Conservation (phyloP, 2,329 filamentous ascomycete genomes). For the Pseudogymnoascus sp. region DNA sequence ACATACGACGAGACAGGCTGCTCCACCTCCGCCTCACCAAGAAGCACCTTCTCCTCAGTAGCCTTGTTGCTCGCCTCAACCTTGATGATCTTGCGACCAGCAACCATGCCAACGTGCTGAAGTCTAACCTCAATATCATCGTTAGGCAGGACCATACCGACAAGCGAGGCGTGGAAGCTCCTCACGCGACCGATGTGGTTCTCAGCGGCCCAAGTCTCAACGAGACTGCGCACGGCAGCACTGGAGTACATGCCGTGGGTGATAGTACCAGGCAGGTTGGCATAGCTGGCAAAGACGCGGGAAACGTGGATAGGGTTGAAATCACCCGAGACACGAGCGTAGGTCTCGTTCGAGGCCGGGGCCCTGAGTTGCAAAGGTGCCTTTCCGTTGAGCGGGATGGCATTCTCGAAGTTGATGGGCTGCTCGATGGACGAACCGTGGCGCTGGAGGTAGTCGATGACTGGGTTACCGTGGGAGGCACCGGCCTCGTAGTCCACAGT, state of each 20-base stretch:
- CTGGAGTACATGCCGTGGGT: constrained; percentile 99
- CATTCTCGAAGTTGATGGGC: constrained; percentile 92
- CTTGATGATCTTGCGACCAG: constrained; percentile 98
- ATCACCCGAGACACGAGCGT: constrained; percentile 93
- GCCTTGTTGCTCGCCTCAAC: constrained; percentile 94
- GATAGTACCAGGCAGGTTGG: constrained; percentile 91
- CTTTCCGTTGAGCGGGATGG: constrained; percentile 91
- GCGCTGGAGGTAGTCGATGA: constrained; percentile 89
- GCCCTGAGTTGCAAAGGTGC: constrained; percentile 80
- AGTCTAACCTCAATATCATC: constrained; percentile 92
- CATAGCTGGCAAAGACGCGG: constrained; percentile 90
- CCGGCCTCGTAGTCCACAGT: constrained; percentile 93
- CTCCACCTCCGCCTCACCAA: constrained; percentile 94
- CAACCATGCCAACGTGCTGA: constrained; percentile 95
- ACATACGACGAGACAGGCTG: constrained; percentile 95
- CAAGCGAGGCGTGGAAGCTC: constrained; percentile 91
- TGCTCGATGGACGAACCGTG: constrained; percentile 91
- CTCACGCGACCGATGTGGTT: constrained; percentile 96
- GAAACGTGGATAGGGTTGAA: constrained; percentile 99
- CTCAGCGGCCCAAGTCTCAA: constrained; percentile 98
- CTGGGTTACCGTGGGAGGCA: constrained; percentile 87
- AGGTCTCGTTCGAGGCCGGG: constrained; percentile 93
- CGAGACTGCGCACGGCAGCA: constrained; percentile 86
- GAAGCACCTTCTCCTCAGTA: constrained; percentile 89
- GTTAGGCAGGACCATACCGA: constrained; percentile 98